phyloP scores from a whole-genome alignment of 805 yeast species.

The Ogataea siamensis region DNA sequence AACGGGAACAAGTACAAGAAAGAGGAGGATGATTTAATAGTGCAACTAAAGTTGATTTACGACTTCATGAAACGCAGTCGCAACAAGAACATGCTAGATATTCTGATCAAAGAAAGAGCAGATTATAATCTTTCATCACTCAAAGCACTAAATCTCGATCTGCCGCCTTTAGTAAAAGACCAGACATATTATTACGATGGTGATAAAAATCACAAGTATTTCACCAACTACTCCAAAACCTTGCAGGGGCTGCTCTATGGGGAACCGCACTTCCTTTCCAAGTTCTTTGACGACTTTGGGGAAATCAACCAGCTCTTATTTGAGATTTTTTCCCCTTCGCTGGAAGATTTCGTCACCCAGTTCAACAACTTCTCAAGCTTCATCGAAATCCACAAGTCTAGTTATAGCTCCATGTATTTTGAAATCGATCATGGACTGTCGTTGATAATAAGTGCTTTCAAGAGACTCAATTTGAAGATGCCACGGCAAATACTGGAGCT shows the following conservation, averaged over 20 bases:
- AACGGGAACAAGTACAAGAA: conserved; percentile 32
- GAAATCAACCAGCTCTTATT: conserved; percentile 49
- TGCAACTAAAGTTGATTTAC: conserved; percentile 41
- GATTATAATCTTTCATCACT: conserved; percentile 42
- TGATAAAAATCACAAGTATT: conserved; percentile 17
- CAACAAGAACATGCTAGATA: conserved; percentile 31
- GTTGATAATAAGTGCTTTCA: conserved; percentile 15
- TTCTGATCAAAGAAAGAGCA: conserved; percentile 42
- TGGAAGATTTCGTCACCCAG: conserved; percentile 40
- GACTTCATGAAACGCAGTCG: conserved; percentile 41
- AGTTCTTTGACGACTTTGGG: conserved; percentile 37
- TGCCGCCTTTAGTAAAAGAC: conserved; percentile 28
- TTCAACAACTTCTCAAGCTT: conserved; percentile 38
- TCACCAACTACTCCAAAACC: conserved; percentile 18
- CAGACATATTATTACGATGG: conserved; percentile 33
- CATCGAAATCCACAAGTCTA: conserved; percentile 41
- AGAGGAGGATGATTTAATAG: conserved; percentile 35
- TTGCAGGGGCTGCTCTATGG: conserved; percentile 14
- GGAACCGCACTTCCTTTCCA: conserved; percentile 23
- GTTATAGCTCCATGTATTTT: conserved; percentile 52
- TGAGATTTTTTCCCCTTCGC: conserved; percentile 51
- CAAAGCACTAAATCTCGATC: conserved; percentile 43
- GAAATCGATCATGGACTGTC: conserved; percentile 41
- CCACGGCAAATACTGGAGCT: conserved; percentile 16
- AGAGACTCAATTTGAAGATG: conserved; percentile 16